These are phyloP conservation scores for Calonectria pseudoturangicola DNA, from an alignment of 2,329 filamentous ascomycete species.

Conservation along the genomic window DNA sequence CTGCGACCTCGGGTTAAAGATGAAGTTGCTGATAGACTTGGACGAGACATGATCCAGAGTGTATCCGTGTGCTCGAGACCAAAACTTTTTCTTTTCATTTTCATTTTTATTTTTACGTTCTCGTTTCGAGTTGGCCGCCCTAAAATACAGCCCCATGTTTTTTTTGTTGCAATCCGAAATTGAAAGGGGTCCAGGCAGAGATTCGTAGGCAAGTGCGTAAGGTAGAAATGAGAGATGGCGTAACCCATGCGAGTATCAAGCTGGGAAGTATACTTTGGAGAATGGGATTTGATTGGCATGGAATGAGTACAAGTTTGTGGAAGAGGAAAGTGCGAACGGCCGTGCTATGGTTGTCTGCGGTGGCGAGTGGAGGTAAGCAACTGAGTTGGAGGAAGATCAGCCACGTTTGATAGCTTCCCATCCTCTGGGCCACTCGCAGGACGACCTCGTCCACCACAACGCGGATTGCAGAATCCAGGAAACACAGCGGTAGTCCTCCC, in stretches of 20 bases:
- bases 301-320: background rate
- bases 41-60: slow-evolving; percentile 19
- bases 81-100: background rate
- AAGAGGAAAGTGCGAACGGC: slow-evolving; percentile 1
- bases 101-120: background rate
- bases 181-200: background rate
- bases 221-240: slow-evolving; percentile 7
- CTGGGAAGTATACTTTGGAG: background rate
- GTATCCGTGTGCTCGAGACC: slow-evolving; percentile 22
- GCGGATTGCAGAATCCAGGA: slow-evolving; percentile 9
- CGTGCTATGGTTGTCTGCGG: background rate
- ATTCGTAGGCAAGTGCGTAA: slow-evolving; percentile 16
- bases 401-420: slow-evolving; percentile 27
- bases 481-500: slow-evolving; percentile 18
- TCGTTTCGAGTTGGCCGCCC: background rate
- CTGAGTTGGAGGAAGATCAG: slow-evolving; percentile 25
- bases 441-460: slow-evolving; percentile 19
- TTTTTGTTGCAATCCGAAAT: background rate
- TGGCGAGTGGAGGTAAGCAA: slow-evolving; percentile 12
- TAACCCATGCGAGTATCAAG: slow-evolving; percentile 10
- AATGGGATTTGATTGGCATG: slow-evolving; percentile 1
- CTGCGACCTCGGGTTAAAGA: slow-evolving; percentile 21
- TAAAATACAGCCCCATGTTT: background rate
- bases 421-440: slow-evolving; percentile 20
- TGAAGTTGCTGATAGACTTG: slow-evolving; percentile 30